phyloP scores from a whole-genome alignment of 805 yeast genomes.

The Yamadazyma ubonensis region DNA sequence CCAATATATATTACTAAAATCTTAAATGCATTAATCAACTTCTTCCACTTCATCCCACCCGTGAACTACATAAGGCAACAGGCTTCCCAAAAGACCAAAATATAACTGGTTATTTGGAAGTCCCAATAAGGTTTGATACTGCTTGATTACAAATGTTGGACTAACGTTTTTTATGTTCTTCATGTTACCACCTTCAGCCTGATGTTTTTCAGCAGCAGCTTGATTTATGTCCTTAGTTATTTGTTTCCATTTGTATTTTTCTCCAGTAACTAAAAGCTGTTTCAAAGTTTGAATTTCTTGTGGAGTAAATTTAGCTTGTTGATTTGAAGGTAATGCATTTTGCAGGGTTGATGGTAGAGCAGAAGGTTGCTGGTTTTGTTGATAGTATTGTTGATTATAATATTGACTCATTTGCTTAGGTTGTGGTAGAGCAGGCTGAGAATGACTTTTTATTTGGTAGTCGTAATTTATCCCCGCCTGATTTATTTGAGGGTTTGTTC shows the following conservation, averaged over 20 bases:
- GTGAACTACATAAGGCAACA: slow-evolving; percentile 51
- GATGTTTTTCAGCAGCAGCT: slow-evolving; percentile 16
- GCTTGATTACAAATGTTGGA: slow-evolving; percentile 53
- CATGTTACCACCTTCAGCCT: slow-evolving; percentile 18
- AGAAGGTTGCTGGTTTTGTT: background rate
- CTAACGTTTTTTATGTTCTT: slow-evolving; percentile 48
- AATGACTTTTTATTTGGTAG: slow-evolving; percentile 6
- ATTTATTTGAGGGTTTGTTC: slow-evolving; percentile 1
- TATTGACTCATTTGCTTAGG: slow-evolving; percentile 4
- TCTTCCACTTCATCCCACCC: slow-evolving; percentile 45
- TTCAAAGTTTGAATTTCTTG: slow-evolving; percentile 48
- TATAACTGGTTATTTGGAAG: slow-evolving; percentile 47
- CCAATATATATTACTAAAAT: background rate
- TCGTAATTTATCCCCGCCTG: slow-evolving; percentile 7
- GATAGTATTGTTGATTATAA: slow-evolving; percentile 11
- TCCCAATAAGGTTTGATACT: slow-evolving; percentile 54
- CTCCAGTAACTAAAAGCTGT: slow-evolving; percentile 50
- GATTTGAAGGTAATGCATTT: too few relatives aligned
- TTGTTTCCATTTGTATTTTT: slow-evolving; percentile 59
- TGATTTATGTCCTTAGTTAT: slow-evolving; percentile 42
- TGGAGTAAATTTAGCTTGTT: slow-evolving; percentile 29
- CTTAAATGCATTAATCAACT: slow-evolving; percentile 14
- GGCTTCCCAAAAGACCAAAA: slow-evolving; percentile 46
- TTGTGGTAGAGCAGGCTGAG: slow-evolving; percentile 6
- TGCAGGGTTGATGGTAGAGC: too few relatives aligned